Evolutionary conservation across 148 eudicot species (phyloP).

Genomic region (Heliamphora exappendiculata): DNA sequence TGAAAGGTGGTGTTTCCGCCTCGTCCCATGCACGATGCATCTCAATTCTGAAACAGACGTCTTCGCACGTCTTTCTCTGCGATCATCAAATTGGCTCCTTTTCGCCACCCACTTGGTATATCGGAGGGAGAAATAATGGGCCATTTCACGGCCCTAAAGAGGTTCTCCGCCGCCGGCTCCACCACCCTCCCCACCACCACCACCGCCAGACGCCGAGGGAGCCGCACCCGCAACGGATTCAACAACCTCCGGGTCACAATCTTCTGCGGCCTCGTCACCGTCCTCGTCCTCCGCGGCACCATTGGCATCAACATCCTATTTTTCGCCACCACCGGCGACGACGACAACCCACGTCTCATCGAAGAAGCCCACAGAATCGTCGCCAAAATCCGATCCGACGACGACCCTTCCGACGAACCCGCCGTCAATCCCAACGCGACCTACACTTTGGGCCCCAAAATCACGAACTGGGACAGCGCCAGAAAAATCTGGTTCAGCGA

Average conservation of each 20-base stretch:
- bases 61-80: not conserved
- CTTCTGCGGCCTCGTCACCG: conserved; percentile 44
- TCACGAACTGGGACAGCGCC: conserved; percentile 51
- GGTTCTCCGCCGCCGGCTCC: not conserved
- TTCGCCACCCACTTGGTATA: too few relatives aligned
- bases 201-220: conserved; percentile 9
- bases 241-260: conserved; percentile 42
- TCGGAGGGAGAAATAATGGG: not conserved
- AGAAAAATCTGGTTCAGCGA: conserved; percentile 34
- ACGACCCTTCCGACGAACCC: conserved; percentile 13
- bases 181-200: conserved; percentile 14
- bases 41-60: not conserved
- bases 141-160: not conserved
- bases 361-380: conserved; percentile 42
- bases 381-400: conserved; percentile 49
- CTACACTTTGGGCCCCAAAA: conserved; percentile 52
- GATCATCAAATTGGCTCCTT: not conserved
- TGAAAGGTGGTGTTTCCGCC: not conserved
- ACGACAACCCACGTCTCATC: conserved; percentile 19
- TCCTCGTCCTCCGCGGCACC: conserved; percentile 57
- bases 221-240: conserved; percentile 32
- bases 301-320: conserved; percentile 40
- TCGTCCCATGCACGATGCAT: not conserved
- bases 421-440: conserved; percentile 28
- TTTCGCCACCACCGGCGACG: conserved; percentile 11